Conservation (phyloP, 148 eudicot genomes). For the Euryodendron excelsum region DNA sequence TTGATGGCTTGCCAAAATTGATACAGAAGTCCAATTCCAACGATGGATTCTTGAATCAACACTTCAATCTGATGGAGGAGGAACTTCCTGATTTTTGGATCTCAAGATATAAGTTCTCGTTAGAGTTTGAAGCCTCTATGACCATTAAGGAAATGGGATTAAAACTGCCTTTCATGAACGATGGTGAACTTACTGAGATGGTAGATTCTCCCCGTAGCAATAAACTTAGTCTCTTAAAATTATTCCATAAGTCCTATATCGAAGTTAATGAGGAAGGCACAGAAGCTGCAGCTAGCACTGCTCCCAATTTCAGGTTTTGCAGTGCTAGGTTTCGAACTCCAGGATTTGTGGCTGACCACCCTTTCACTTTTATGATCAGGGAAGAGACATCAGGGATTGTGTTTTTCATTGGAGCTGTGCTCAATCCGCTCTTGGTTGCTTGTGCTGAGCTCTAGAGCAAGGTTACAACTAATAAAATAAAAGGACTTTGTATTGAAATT, state of each 20-base stretch:
- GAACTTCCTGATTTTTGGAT: background rate
- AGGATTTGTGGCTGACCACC: slow-evolving; percentile 12
- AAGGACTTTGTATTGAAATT: no score
- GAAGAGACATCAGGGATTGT: no score
- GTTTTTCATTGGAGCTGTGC: no score
- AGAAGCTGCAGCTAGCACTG: no score
- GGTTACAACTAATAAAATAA: no score
- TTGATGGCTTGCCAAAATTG: slow-evolving; percentile 7
- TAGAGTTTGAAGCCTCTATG: slow-evolving; percentile 15
- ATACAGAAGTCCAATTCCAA: slow-evolving; percentile 2
- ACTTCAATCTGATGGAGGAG: background rate
- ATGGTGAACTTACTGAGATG: slow-evolving; percentile 3
- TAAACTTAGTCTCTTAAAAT: background rate
- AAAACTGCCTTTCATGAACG: slow-evolving; percentile 3
- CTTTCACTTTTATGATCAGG: slow-evolving; percentile 13
- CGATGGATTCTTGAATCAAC: slow-evolving; percentile 13
- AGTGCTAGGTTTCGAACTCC: background rate
- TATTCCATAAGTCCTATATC: slow-evolving; percentile 8
- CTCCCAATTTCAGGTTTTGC: background rate
- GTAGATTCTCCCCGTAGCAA: background rate
- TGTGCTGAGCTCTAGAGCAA: no score
- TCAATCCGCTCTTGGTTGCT: no score
- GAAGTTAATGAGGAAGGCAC: slow-evolving; percentile 15
- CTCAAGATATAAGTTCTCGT: slow-evolving; percentile 11
- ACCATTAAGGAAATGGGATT: slow-evolving; percentile 16